Evolutionary conservation across 352 stramenopile genomes (phyloP).

Genomic region (Pythium chondricola): DNA sequence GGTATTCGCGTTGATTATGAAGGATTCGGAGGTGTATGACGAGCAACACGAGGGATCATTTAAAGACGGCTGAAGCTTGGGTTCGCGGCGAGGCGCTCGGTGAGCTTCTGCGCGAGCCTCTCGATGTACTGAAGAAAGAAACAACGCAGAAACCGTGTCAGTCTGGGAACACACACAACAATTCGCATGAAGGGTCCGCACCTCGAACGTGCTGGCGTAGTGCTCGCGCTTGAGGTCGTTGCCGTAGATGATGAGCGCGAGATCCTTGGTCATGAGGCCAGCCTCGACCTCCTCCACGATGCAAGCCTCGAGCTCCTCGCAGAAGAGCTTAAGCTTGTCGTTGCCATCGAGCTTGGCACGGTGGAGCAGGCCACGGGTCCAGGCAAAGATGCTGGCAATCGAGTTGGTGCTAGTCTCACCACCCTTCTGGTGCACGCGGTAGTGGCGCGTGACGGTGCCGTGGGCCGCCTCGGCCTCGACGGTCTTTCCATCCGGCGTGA

Average conservation of each 20-base stretch:
- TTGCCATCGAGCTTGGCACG: constrained; percentile 85
- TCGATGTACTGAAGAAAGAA: too few species aligned
- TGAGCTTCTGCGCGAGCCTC: too few species aligned
- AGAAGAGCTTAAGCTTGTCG: constrained; percentile 63
- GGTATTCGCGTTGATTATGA: too few species aligned
- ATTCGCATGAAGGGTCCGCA: too few species aligned
- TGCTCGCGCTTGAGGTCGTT: constrained; percentile 66
- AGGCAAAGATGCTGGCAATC: constrained; percentile 87
- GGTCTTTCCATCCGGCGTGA: constrained; percentile 80
- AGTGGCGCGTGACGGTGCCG: constrained; percentile 87
- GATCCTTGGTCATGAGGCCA: constrained; percentile 85
- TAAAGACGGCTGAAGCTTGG: too few species aligned
- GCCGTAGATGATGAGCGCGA: constrained; percentile 77
- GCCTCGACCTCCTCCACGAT: constrained; percentile 81
- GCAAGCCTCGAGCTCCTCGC: constrained; percentile 60
- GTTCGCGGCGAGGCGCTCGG: too few species aligned
- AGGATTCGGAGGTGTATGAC: too few species aligned
- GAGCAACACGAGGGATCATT: too few species aligned
- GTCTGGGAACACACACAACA: too few species aligned
- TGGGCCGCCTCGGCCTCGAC: constrained; percentile 86
- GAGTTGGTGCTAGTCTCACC: constrained; percentile 86
- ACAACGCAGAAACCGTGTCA: too few species aligned
- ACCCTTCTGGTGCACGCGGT: constrained; percentile 83
- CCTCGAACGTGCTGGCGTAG: constrained; percentile 74
- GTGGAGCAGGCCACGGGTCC: constrained; percentile 78